Conservation (phyloP, 1,139 yeast genomes). For the Wickerhamomyces sp. region DNA sequence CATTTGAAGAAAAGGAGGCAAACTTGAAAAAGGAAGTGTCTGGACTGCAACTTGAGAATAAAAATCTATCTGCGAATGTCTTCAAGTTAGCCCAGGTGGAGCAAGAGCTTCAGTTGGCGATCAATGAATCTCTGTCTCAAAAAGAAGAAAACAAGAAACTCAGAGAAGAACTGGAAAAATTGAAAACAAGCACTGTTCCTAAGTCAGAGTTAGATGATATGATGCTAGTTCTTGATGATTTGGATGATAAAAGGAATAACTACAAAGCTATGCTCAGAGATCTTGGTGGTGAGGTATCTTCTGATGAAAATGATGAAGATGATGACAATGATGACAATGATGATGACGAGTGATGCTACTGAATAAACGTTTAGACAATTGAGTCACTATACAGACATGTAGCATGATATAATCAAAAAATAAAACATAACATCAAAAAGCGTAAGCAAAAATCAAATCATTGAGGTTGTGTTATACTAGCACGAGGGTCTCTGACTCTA, state of each 20-base stretch:
- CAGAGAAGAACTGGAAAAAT: conserved; percentile 6
- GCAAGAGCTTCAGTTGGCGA: background rate
- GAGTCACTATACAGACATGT: no score
- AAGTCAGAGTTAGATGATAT: conserved; percentile 70
- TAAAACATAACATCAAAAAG: no score
- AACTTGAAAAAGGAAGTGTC: background rate
- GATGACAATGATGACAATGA: conserved; percentile 36
- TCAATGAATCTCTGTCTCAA: background rate
- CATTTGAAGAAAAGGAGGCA: background rate
- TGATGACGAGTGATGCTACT: background rate
- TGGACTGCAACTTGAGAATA: background rate
- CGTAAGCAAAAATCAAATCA: background rate
- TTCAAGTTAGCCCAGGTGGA: background rate
- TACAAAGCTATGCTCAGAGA: conserved; percentile 51
- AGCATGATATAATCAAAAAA: no score
- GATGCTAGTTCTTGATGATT: conserved; percentile 66
- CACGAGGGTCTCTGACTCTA: conserved; percentile 45
- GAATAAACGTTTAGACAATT: background rate
- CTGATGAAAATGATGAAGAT: conserved; percentile 49
- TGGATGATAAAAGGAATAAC: conserved; percentile 62
- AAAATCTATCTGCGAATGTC: background rate
- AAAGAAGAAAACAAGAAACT: conserved; percentile 9
- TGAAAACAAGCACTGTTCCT: conserved; percentile 36
- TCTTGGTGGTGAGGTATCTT: conserved; percentile 47
- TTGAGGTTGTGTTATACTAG: conserved; percentile 1